These are phyloP conservation scores for Byssoonygena ceratinophila DNA, from an alignment of 2,329 filamentous ascomycete genomes.

Conservation along the genomic window DNA sequence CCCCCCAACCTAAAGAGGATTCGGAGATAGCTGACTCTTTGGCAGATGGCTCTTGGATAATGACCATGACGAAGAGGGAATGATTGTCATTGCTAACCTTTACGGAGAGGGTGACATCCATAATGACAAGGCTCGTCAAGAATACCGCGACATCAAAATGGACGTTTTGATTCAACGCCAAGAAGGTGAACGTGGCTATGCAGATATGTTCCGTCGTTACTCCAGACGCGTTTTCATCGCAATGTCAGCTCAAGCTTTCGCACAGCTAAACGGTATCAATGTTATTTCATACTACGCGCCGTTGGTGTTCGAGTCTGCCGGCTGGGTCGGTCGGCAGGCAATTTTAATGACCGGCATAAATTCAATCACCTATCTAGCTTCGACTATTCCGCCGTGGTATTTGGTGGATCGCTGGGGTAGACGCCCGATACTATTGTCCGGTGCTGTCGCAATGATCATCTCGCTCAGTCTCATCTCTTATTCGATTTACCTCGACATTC, in stretches of 20 bases:
- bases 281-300: slow-evolving; percentile 99
- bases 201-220: slow-evolving; percentile 92
- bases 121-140: slow-evolving; percentile 80
- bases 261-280: slow-evolving; percentile 97
- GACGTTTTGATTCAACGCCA: slow-evolving; percentile 84
- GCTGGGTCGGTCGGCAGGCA: slow-evolving; percentile 83
- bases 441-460: slow-evolving; percentile 78
- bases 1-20: not conserved
- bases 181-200: slow-evolving; percentile 84
- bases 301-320: slow-evolving; percentile 88
- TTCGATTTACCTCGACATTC: slow-evolving; percentile 80
- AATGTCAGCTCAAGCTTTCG: slow-evolving; percentile 93
- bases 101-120: slow-evolving; percentile 95
- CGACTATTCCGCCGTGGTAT: slow-evolving; percentile 94
- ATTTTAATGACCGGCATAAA: slow-evolving; percentile 98
- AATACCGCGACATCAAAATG: slow-evolving; percentile 99
- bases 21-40: slow-evolving; percentile 18
- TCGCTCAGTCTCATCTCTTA: slow-evolving; percentile 86
- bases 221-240: slow-evolving; percentile 89
- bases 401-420: slow-evolving; percentile 87
- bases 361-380: slow-evolving; percentile 77
- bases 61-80: slow-evolving; percentile 95
- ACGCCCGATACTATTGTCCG: slow-evolving; percentile 76
- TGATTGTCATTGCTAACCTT: slow-evolving; percentile 94
- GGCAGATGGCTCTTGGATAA: slow-evolving; percentile 89